Conservation (phyloP, 768 basidiomycete genomes). For the Royoungia palumana region DNA sequence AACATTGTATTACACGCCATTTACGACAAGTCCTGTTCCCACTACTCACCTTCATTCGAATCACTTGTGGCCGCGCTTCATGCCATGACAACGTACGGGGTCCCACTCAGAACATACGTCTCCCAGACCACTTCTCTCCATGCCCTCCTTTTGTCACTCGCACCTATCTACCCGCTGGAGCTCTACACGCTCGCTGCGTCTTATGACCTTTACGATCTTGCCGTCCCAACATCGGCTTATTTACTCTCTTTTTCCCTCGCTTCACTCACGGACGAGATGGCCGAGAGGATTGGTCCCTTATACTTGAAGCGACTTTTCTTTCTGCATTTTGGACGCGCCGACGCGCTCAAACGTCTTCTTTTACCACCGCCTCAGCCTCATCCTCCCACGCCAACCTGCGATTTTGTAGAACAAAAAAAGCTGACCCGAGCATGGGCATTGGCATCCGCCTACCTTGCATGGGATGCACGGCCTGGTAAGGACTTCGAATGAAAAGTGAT, state of each 20-base stretch:
- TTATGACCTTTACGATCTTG: slow-evolving; percentile 67
- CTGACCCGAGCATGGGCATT: slow-evolving; percentile 79
- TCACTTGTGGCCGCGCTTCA: slow-evolving; percentile 55
- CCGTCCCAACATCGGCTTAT: slow-evolving; percentile 70
- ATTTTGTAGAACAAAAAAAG: slow-evolving; percentile 75
- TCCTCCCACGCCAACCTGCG: slow-evolving; percentile 63
- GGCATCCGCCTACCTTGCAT: slow-evolving; percentile 77
- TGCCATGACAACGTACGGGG: slow-evolving; percentile 57
- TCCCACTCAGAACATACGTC: slow-evolving; percentile 47
- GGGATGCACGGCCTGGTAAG: slow-evolving; percentile 79
- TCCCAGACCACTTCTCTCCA: slow-evolving; percentile 54
- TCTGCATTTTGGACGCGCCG: slow-evolving; percentile 77
- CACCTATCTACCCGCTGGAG: slow-evolving; percentile 66
- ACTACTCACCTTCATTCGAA: slow-evolving; percentile 68
- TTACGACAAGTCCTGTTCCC: slow-evolving; percentile 70
- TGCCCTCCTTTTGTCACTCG: slow-evolving; percentile 59
- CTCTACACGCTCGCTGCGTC: slow-evolving; percentile 69
- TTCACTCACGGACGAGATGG: slow-evolving; percentile 67
- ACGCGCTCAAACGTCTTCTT: slow-evolving; percentile 77
- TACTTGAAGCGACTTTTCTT: slow-evolving; percentile 83
- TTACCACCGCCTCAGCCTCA: slow-evolving; percentile 74
- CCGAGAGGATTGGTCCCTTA: slow-evolving; percentile 63
- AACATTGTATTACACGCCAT: slow-evolving; percentile 72
- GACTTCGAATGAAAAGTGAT: background rate
- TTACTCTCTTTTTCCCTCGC: slow-evolving; percentile 69